These are phyloP conservation scores for Thyridium curvatum DNA, from an alignment of 2,329 filamentous ascomycete species.

Conservation along the genomic window DNA sequence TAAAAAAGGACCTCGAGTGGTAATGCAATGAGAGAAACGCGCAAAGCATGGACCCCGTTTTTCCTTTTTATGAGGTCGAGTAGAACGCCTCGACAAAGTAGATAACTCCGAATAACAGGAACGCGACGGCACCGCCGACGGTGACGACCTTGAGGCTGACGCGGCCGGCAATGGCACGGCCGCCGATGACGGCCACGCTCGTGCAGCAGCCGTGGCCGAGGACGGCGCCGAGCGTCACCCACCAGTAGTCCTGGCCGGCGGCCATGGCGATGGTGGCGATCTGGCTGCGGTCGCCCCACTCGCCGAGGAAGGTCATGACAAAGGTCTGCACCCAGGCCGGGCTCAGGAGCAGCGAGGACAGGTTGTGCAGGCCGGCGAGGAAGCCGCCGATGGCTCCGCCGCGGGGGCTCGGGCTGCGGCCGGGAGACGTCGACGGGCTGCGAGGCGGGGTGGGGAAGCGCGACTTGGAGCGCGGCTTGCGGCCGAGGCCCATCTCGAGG, in stretches of 20 bases:
- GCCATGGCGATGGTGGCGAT: conserved; percentile 99
- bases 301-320: conserved; percentile 96
- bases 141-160: conserved; percentile 97
- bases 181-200: conserved; percentile 83
- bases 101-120: conserved; percentile 85
- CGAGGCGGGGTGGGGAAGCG: conserved; percentile 75
- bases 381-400: conserved; percentile 35
- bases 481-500: conserved; percentile 69
- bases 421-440: conserved; percentile 71
- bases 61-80: conserved; percentile 2
- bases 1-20: too few species aligned
- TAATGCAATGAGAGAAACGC: too few species aligned
- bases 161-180: conserved; percentile 82
- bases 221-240: conserved; percentile 87
- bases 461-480: conserved; percentile 67
- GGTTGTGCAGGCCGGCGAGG: conserved; percentile 69
- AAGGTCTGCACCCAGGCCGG: conserved; percentile 99
- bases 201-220: conserved; percentile 87
- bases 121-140: conserved; percentile 82
- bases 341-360: conserved; percentile 81
- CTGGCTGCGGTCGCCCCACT: conserved; percentile 97
- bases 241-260: conserved; percentile 97
- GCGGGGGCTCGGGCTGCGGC: conserved; percentile 44
- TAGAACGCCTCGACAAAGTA: conserved; percentile 80
- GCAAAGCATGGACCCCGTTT: conserved; percentile 29